phyloP scores from a whole-genome alignment of 495 filamentous ascomycete species.

The Tuber indicum region DNA sequence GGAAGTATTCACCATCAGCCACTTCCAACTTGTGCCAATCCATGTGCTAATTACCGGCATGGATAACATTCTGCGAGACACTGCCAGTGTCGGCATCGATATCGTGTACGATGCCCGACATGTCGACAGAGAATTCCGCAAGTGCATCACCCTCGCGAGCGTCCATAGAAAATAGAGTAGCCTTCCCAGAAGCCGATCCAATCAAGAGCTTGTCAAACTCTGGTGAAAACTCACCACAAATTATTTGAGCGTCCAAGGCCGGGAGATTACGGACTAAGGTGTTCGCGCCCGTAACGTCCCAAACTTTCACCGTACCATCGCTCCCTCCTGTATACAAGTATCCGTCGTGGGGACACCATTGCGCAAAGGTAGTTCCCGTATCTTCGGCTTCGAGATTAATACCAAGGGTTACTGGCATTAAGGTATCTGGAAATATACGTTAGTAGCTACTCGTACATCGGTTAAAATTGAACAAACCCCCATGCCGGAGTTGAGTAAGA shows the following conservation, averaged over 20 bases:
- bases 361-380: conserved; percentile 73
- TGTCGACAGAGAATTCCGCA: conserved; percentile 17
- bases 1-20: background rate
- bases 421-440: conserved; percentile 44
- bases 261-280: conserved; percentile 58
- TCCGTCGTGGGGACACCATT: too few species aligned
- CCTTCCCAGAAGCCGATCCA: conserved; percentile 32
- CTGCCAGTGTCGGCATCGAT: conserved; percentile 12
- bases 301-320: conserved; percentile 78
- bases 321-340: conserved; percentile 82
- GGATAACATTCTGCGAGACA: background rate
- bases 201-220: conserved; percentile 31
- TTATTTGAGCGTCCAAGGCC: conserved; percentile 49
- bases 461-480: conserved; percentile 33
- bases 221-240: conserved; percentile 41
- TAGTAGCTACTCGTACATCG: conserved; percentile 3
- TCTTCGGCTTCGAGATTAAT: conserved; percentile 61
- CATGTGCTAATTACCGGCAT: background rate
- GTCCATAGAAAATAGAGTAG: conserved; percentile 27
- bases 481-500: conserved; percentile 66
- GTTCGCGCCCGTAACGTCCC: conserved; percentile 65
- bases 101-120: conserved; percentile 12
- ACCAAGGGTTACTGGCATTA: conserved; percentile 56
- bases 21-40: background rate
- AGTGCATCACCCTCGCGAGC: conserved; percentile 16